Conservation (phyloP, 805 yeast species). For the Nakazawaea peltata region DNA sequence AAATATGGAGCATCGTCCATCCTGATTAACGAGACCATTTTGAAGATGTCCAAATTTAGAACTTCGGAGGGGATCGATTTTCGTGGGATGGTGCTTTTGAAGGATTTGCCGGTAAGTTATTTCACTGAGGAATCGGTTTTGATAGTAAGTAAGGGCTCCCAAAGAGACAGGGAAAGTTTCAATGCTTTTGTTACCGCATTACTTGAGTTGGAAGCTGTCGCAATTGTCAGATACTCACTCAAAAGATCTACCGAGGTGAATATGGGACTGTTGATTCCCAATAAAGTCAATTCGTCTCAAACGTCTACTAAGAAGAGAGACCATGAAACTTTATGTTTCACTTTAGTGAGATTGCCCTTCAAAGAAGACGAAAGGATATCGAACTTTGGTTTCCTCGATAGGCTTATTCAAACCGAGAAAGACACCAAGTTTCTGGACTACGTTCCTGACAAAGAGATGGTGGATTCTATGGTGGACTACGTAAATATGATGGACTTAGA, state of each 20-base stretch:
- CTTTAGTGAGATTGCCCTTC: constrained; percentile 55
- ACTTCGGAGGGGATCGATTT: constrained; percentile 53
- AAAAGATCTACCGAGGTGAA: constrained; percentile 38
- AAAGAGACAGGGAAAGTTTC: constrained; percentile 33
- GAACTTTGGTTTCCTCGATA: constrained; percentile 33
- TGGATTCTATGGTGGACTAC: constrained; percentile 32
- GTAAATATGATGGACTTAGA: constrained; percentile 35
- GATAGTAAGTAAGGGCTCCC: constrained; percentile 21
- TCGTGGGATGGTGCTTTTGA: constrained; percentile 45
- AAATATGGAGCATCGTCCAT: constrained; percentile 56
- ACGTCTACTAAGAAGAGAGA: constrained; percentile 11
- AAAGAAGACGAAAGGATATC: constrained; percentile 68
- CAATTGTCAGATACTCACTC: constrained; percentile 57
- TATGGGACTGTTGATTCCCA: constrained; percentile 49
- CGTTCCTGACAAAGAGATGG: constrained; percentile 30
- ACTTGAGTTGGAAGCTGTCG: constrained; percentile 35
- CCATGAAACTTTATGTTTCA: constrained; percentile 31
- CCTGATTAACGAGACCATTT: constrained; percentile 42
- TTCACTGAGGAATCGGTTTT: constrained; percentile 51
- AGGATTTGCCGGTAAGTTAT: constrained; percentile 48
- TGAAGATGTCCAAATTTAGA: constrained; percentile 31
- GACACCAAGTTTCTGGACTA: constrained; percentile 16
- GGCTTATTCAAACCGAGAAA: constrained; percentile 22
- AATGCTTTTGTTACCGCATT: constrained; percentile 46
- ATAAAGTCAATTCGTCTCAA: constrained; percentile 18